Base-by-base conservation (phyloP, 169 alveolate genomes). In the Besnoitia besnoiti region DNA sequence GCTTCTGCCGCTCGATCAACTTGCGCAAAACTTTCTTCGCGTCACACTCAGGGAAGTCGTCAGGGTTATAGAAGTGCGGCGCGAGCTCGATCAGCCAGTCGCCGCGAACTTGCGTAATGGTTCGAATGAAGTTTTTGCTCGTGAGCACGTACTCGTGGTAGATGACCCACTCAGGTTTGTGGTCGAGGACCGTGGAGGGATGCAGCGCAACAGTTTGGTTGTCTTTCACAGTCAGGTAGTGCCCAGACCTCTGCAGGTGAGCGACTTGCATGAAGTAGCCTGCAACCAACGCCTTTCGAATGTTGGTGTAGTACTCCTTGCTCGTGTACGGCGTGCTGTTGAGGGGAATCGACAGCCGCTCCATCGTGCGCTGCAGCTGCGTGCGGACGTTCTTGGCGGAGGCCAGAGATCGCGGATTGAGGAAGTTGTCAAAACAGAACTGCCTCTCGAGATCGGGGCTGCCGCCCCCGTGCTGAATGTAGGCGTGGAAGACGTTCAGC, bases 121-220 rank as follows among this genome's bases (percentile, higher is more conserved):
- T 98, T 92, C 99, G 96, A 76, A 99, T 97, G 96, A 97, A 99
- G 93, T 99, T 98, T 92, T 98, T 98, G 40, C 99, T 95, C 12
- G 99, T 99, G 76, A 99, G 95, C 67, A 99, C 99, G 93, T 98
- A 99, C 96, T 99, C 99, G 94, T 99, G 98, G 96, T 92, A 92
- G 2, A 92, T 16, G n/a, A 92, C 90, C 95, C 95, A 92, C 89
- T 98, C 99, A 0, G 99, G 99, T 76, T 98, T 97, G 94, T 98
- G 97, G 85, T 97, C 98, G 85, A 99, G 94, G 35, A 98, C 97
- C 50, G 99, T 96, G 46, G 99, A 97, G 3, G 99, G 99, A 95
- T 99, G 99, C 51, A 99, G 94, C n/a, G 98, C 97, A 40, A 99
- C 99, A 44, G 96, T 97, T 95, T 99, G 99, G 89, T 96, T 95